Base-by-base conservation (phyloP, 371 early-diverging fungal species). In the Mortierella sp. region DNA sequence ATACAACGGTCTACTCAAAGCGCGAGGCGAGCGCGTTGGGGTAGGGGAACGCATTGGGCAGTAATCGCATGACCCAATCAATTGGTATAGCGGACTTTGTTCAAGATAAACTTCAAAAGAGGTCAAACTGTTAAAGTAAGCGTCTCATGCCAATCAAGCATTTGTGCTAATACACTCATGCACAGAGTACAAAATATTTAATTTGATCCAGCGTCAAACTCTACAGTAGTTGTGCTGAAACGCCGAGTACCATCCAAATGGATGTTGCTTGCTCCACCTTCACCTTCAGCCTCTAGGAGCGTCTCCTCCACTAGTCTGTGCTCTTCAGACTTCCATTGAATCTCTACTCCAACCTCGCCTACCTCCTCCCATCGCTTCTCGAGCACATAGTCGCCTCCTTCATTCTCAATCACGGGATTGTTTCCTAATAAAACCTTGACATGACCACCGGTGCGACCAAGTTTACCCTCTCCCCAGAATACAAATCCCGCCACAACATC, bases 331-430 rank as follows among this genome's bases (percentile, higher is more conserved):
- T 57, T 51, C 72, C 72, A 77, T 23, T 77, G 78, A 35, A 77
- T 72, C 51, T 72, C 65, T 3, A 77, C 35, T 9, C 78, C 78
- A 17, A 58, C 66, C 32, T 72, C 72, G 4, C 78, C 78, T 13
- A 77, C 78, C 49, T 77, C 78, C 40, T 68, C 72, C 78, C 78
- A 77, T 42, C 78, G 72, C 43, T 71, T 61, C 68, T 77, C 78
- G 26, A 77, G 58, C n/a, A 77, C 78, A 65, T 77, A 71, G 2
- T 77, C 77, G 1, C 77, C 77, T 13, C 77, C 77, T 23, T 77
- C 77, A 29, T 77, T 77, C 59, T 72, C 77, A 31, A 72, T 47
- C 40, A 77, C 68, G 26, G 72, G 72, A n/a, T 77, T 77, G 26
- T 29, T 17, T 0, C 66, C 77, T 42, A 77, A 37, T 3, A 71